Base-by-base conservation (phyloP, 1,284 basidiomycete genomes). In the Pascua guehoae region DNA sequence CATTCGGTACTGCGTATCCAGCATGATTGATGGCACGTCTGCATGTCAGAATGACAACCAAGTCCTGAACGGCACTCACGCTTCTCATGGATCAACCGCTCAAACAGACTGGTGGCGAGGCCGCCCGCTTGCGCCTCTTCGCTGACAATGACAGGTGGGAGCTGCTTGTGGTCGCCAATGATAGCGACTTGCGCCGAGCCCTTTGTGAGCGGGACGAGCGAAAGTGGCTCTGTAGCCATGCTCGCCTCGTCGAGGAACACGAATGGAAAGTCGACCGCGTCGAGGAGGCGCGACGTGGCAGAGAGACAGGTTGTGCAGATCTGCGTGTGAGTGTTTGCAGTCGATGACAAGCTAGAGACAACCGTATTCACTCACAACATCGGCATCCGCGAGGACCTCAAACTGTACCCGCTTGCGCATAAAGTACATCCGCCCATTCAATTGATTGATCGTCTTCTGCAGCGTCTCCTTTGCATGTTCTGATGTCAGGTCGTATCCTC, bases 131-230 rank as follows among this genome's bases (percentile, higher is more conserved):
- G 82, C 1, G 88, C 89, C 67, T 87, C 84, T 41, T 81, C 80
- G 64, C 85, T 88, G 9, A 84, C 81, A 59, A 95, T 90, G 53
- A 96, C 85, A 0, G 94, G 91, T 17, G 93, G 91, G n/a, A 96
- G 81, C 73, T 97, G 94, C 73, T 94, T 94, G 77, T 97, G 94
- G 78, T 97, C 94, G 37, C 93, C 94, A 61, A 97, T 94, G 52
- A 97, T 84, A 4, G 89, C 85, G 38, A 91, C 81, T 66, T 97
- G 93, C 49, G 81, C 82, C 18, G 88, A 88, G 2, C 91, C 91
- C 82, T 89, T 91, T 85, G 90, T 91, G 41, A 94, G 79, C 0
- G 91, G 89, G 56, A 94, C 85, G 46, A 93, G 77, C 12, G 88
- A 87, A 18, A 89, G 85, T 14, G 92, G 91, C 76, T 97, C 93